Evolutionary conservation across 768 basidiomycete genomes (phyloP), one percentile per base, ranked within the genome.

Genomic region (Sporobolomyces phaffii): DNA sequence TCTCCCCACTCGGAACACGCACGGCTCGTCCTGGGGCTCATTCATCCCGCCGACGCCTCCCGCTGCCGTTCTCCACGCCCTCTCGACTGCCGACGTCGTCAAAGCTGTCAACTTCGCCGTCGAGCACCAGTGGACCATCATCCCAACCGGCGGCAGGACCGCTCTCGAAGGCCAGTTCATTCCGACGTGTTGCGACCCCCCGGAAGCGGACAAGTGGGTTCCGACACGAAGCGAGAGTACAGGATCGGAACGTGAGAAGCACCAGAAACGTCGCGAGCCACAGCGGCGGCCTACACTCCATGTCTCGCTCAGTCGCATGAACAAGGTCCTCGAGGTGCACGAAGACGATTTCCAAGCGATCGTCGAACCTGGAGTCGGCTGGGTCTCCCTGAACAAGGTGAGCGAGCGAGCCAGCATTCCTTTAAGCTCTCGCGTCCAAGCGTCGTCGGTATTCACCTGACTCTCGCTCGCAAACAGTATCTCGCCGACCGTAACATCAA

Each of bases 141-240:
- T 84, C 22, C 84, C 90, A 3, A 91, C 87, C 70, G 85, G 86
- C 51, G 91, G 90, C 1, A 88, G 87, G 22, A 93, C 90, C 0
- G 87, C 86, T 73, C 81, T 93, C 17, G 91, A 94, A 76, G 90
- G 90, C 0, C 90, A 94, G 78, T 89, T 87, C 44, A 45, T 62
- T 17, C 51, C 64, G 33, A 49, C 51, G 1, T 65, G 63, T 44
- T 69, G 68, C 56, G 45, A 52, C 26, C 63, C 63, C 6, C 62
- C 45, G 0, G n/a, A 56, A 18, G 48, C n/a, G 17, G 60, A 57
- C 43, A 61, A 29, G 33, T 52, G 54, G 54, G 31, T 33, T 13
- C 29, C 48, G 8, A 31, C 48, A 28, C 10, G 10, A 8, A 11
- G 33, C 29, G 33, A 36, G 29, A 50, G 5, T 28, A 38, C 22